Percentiles rank a stretch among this genome's conserved stretches.
Evolutionary conservation across 768 basidiomycete genomes (phyloP).

Genomic region (Tylopilus vinaceipallidus): DNA sequence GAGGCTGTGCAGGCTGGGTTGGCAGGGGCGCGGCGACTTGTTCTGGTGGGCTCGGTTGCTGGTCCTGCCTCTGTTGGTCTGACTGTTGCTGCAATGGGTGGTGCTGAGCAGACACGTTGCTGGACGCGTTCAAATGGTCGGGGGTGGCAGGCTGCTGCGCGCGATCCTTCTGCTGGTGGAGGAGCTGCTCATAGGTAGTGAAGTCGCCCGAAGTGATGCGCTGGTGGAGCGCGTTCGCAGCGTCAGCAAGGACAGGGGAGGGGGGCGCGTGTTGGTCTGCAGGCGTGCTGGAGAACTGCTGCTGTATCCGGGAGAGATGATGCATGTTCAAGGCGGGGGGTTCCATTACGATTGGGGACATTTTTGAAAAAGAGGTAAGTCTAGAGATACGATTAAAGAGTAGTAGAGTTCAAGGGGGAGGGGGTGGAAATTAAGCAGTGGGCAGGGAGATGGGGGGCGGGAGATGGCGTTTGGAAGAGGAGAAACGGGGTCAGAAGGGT

Average conservation of each 20-base stretch:
- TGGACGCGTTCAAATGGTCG: conserved; percentile 13
- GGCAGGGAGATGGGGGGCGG: neutral
- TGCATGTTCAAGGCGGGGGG: conserved; percentile 51
- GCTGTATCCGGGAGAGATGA: conserved; percentile 49
- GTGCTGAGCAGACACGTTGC: conserved; percentile 8
- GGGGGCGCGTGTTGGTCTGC: conserved; percentile 29
- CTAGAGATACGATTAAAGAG: conserved; percentile 35
- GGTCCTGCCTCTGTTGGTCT: conserved; percentile 9
- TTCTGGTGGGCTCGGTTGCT: conserved; percentile 16
- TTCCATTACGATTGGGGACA: conserved; percentile 61
- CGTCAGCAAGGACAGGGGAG: conserved; percentile 21
- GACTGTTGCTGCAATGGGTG: conserved; percentile 19
- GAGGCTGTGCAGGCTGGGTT: conserved; percentile 22
- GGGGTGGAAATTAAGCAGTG: neutral
- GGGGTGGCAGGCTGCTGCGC: conserved; percentile 16
- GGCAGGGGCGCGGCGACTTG: conserved; percentile 30
- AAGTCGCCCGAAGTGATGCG: conserved; percentile 30
- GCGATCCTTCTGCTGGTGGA: conserved; percentile 32
- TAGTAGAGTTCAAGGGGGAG: no score
- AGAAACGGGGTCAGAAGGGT: conserved; percentile 27
- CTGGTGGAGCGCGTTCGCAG: conserved; percentile 29
- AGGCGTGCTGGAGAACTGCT: conserved; percentile 39
- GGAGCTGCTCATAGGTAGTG: conserved; percentile 31
- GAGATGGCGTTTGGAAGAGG: conserved; percentile 19
- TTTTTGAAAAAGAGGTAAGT: conserved; percentile 33